A percentile compares a stretch with the other conserved stretches of the same genome.
These are phyloP conservation scores for Fusarium newnesense DNA, from an alignment of 2,329 filamentous ascomycete species.

Conservation along the genomic window DNA sequence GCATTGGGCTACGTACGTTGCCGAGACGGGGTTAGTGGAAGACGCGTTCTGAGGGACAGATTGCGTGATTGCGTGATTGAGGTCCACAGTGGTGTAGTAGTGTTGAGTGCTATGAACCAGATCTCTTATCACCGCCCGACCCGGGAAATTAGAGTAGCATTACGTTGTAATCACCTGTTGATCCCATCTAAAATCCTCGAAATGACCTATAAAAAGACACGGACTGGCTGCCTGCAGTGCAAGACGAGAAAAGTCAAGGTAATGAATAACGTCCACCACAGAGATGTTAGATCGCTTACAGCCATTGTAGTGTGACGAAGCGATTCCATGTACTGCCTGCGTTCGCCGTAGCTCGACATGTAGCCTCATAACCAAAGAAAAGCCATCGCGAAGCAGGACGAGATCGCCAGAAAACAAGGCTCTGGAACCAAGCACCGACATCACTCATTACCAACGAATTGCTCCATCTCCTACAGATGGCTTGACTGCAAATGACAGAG, in stretches of 20 bases:
- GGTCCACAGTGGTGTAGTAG: conserved; percentile 2
- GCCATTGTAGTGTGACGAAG: neutral
- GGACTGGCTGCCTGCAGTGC: neutral
- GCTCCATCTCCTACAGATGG: neutral
- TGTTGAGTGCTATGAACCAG: neutral
- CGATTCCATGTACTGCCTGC: neutral
- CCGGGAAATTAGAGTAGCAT: neutral
- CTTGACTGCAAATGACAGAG: neutral
- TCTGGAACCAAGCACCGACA: neutral
- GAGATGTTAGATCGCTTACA: neutral
- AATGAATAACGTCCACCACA: neutral
- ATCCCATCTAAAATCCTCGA: neutral
- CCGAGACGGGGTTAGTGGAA: conserved; percentile 7
- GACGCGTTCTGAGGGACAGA: neutral
- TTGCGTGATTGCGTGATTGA: conserved; percentile 2
- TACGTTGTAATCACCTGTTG: neutral
- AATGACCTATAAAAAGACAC: conserved; percentile 5
- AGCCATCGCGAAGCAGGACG: neutral
- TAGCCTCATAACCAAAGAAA: neutral
- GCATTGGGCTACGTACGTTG: conserved; percentile 5
- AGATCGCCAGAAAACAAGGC: neutral
- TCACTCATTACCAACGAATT: neutral
- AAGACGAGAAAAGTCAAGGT: conserved; percentile 6
- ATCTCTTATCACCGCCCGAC: neutral
- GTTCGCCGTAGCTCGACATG: neutral